phyloP scores from a whole-genome alignment of 495 filamentous ascomycete genomes.

The Pseudoneurospora amorphoporcata region DNA sequence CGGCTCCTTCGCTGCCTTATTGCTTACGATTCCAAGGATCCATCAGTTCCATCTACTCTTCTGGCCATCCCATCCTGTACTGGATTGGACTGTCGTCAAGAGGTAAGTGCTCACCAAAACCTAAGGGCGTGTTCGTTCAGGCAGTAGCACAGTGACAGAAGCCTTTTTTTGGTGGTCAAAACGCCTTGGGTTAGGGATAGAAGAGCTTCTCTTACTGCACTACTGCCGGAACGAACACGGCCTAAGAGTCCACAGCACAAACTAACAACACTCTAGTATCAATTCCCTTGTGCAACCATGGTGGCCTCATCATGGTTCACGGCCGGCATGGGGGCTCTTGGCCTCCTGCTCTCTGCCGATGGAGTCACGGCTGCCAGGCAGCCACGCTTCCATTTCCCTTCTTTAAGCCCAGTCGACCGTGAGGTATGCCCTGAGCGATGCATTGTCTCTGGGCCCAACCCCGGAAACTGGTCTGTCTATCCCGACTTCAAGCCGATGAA shows the following conservation, averaged over 20 bases:
- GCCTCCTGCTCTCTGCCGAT: neutral
- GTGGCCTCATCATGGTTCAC: neutral
- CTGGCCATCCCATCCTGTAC: neutral
- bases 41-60: neutral
- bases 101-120: neutral
- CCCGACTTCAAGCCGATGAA: constrained; percentile 16
- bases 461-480: constrained; percentile 26
- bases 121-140: too few species aligned
- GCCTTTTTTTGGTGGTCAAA: too few species aligned
- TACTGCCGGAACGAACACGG: too few species aligned
- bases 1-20: neutral
- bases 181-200: too few species aligned
- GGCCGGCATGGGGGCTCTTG: neutral
- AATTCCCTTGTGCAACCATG: neutral
- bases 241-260: too few species aligned
- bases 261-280: neutral
- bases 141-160: too few species aligned
- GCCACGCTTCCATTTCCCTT: neutral
- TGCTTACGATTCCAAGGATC: neutral
- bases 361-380: neutral
- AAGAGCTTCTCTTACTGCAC: too few species aligned
- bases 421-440: constrained; percentile 24
- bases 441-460: constrained; percentile 18
- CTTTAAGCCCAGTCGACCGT: neutral
- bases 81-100: neutral